Evolutionary conservation across 768 basidiomycete species (phyloP).

Genomic region (Mycena maculata): DNA sequence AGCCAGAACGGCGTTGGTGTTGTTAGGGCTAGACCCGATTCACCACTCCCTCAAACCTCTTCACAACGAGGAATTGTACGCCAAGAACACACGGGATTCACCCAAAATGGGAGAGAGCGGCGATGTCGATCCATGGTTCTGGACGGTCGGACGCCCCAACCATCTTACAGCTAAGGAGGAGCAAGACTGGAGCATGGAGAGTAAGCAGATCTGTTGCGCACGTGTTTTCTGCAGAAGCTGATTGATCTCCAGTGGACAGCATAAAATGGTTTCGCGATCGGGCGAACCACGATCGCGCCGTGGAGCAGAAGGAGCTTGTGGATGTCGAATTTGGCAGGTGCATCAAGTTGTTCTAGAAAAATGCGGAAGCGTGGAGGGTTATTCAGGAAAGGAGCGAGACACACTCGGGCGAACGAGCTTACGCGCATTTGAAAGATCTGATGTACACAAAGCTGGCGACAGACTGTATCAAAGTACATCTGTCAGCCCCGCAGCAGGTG

Average conservation of each 20-base stretch:
- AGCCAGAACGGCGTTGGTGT: background rate
- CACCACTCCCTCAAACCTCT: too few species aligned
- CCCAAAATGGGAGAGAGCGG: constrained; percentile 34
- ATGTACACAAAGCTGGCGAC: background rate
- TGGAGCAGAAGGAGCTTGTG: constrained; percentile 45
- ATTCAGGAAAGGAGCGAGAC: background rate
- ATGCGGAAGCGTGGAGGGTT: background rate
- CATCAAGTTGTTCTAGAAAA: constrained; percentile 9
- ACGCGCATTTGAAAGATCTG: background rate
- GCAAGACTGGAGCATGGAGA: constrained; percentile 38
- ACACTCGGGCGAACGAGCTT: background rate
- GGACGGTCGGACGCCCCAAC: constrained; percentile 32
- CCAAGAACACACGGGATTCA: constrained; percentile 32
- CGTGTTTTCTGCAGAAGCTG: background rate
- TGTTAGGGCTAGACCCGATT: background rate
- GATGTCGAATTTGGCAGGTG: constrained; percentile 40
- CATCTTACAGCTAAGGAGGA: constrained; percentile 33
- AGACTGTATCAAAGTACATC: background rate
- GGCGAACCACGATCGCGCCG: constrained; percentile 37
- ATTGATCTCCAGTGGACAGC: constrained; percentile 31
- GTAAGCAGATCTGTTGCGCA: constrained; percentile 27
- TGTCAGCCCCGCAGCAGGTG: background rate
- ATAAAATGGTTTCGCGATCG: constrained; percentile 45
- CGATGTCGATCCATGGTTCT: constrained; percentile 41
- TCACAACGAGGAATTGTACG: constrained; percentile 30